These are phyloP conservation scores for Dendrocalamus latiflorus DNA, from an alignment of 202 grass and related monocot genomes.

Conservation along the genomic window DNA sequence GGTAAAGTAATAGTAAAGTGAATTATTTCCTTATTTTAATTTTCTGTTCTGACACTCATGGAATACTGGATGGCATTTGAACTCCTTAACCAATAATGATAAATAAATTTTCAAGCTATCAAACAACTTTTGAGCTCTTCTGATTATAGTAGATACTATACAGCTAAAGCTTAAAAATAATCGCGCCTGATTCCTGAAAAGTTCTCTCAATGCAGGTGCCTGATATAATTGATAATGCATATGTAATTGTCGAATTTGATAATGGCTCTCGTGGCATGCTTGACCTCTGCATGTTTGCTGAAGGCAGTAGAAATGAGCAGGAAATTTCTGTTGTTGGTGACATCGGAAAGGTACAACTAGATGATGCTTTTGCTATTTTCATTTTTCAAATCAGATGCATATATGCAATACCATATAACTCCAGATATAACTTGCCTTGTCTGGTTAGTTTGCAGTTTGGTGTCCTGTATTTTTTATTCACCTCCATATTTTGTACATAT, in stretches of 20 bases:
- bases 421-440: neutral
- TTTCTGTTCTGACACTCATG: neutral
- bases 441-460: neutral
- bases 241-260: slow-evolving; percentile 90
- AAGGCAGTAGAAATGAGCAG: slow-evolving; percentile 91
- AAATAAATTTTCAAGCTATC: neutral
- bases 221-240: slow-evolving; percentile 98
- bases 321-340: slow-evolving; percentile 95
- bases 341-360: slow-evolving; percentile 67
- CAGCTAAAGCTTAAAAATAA: neutral
- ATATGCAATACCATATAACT: neutral
- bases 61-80: slow-evolving; percentile 1
- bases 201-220: slow-evolving; percentile 64
- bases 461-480: neutral
- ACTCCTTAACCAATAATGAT: neutral
- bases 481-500: neutral
- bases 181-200: neutral
- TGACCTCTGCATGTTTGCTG: slow-evolving; percentile 97
- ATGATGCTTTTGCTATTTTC: neutral
- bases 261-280: slow-evolving; percentile 91
- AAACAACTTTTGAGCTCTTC: neutral
- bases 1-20: neutral
- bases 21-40: neutral
- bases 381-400: neutral
- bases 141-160: neutral